These are phyloP conservation scores for Salix caprea DNA, from an alignment of 345 rosid species.

Conservation along the genomic window DNA sequence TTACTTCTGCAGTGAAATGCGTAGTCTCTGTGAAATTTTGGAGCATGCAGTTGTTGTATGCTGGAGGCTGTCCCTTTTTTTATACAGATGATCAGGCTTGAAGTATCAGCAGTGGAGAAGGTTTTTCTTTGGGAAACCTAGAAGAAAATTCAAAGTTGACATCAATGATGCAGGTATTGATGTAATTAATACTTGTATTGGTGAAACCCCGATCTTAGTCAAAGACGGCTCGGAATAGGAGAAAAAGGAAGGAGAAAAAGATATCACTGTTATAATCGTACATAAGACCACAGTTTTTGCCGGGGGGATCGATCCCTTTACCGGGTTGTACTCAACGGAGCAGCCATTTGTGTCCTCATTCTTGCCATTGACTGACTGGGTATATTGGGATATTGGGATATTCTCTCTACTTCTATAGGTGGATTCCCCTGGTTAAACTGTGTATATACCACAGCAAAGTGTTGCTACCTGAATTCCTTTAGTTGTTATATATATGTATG, in stretches of 20 bases:
- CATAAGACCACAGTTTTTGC: slow-evolving; percentile 27
- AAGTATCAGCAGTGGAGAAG: slow-evolving; percentile 30
- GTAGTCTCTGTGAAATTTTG: slow-evolving; percentile 29
- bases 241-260: slow-evolving; percentile 2
- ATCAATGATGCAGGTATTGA: slow-evolving; percentile 25
- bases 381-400: slow-evolving; percentile 10
- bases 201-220: slow-evolving; percentile 24
- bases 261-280: slow-evolving; percentile 5
- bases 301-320: slow-evolving; percentile 1
- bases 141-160: slow-evolving; percentile 21
- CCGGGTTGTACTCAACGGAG: slow-evolving; percentile 20
- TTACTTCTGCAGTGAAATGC: slow-evolving; percentile 35
- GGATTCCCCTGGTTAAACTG: slow-evolving; percentile 31
- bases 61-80: slow-evolving; percentile 34
- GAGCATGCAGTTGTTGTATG: slow-evolving; percentile 35
- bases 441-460: slow-evolving; percentile 32
- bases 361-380: slow-evolving; percentile 28
- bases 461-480: slow-evolving; percentile 6
- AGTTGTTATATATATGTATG: slow-evolving; percentile 1
- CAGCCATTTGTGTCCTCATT: slow-evolving; percentile 25
- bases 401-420: slow-evolving; percentile 24
- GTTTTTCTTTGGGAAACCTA: slow-evolving; percentile 16
- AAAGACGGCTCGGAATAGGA: slow-evolving; percentile 20
- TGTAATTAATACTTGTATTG: slow-evolving; percentile 41
- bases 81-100: slow-evolving; percentile 25